Evolutionary conservation across 2,329 filamentous ascomycete species (phyloP).

Genomic region (Fusarium succisae): DNA sequence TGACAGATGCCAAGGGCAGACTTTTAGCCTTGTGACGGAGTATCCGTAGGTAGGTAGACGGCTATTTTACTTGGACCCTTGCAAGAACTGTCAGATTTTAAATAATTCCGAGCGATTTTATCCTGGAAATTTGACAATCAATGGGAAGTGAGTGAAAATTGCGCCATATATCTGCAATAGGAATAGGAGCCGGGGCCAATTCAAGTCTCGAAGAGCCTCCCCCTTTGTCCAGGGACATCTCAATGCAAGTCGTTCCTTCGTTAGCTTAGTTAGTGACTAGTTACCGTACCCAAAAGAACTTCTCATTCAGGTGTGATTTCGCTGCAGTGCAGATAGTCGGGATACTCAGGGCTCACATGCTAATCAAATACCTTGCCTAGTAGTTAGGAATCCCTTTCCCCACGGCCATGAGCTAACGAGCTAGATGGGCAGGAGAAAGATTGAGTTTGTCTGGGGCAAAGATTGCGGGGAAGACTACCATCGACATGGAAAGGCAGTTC

Average conservation of each 20-base stretch:
- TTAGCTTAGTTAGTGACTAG: constrained; percentile 4
- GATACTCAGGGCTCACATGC: constrained; percentile 11
- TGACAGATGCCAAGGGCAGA: constrained; percentile 1
- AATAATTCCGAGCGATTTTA: background rate
- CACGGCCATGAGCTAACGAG: background rate
- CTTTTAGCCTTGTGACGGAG: background rate
- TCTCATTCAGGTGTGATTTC: background rate
- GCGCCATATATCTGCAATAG: constrained; percentile 20
- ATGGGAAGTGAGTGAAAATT: background rate
- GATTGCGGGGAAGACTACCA: constrained; percentile 25
- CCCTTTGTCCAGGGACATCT: background rate
- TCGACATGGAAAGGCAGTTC: background rate
- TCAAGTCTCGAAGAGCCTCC: background rate
- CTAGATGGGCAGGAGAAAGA: constrained; percentile 3
- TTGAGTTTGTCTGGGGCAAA: constrained; percentile 8
- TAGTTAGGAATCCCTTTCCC: background rate
- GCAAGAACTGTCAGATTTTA: background rate
- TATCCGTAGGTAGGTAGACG: background rate
- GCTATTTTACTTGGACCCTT: background rate
- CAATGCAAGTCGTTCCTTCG: constrained; percentile 11
- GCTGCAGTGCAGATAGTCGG: background rate
- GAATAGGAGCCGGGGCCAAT: constrained; percentile 12
- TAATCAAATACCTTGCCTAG: background rate
- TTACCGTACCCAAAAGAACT: background rate
- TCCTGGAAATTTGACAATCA: constrained; percentile 2